Base-by-base conservation (phyloP, 495 filamentous ascomycete genomes). In the Neurospora tetraspora region DNA sequence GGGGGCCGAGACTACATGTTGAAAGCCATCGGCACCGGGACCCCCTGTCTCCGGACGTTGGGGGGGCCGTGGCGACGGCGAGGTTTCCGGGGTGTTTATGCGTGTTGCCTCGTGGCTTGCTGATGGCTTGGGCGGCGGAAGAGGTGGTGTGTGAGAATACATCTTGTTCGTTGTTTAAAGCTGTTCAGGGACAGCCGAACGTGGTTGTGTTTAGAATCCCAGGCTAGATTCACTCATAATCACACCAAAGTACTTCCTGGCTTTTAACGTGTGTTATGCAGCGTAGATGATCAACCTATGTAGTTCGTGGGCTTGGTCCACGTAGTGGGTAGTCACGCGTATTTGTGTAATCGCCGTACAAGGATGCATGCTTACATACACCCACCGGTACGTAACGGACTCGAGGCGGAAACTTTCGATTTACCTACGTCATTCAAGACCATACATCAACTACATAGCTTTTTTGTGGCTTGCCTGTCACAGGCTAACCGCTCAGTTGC, bases 121-220 rank as follows among this genome's bases (percentile, higher is more conserved):
- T 9, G 77, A 71, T 0, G 91, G 91, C 76, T 94, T 94, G 1
- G 91, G 91, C 5, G 91, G 91, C 43, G 90, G 91, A 10, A 88
- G 85, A 2, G 91, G 91, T 10, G 91, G 91, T 11, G 89, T 84
- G 71, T 88, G 86, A 8, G 77, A 76, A 53, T 80, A 80, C 80
- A 82, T 81, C 20, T 16, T 20, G 14, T 65, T 45, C 18, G 23
- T 59, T 23, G 38, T 73, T 38, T 65, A 8, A 1, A 47, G 37
- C 16, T 43, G 16, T 5, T 72, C 39, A 34, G 38, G 27, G 53
- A 65, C 53, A 34, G 14, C 14, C 14, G 53, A 59, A 59, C 23
- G 20, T 27, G 47, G 5, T 27, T 23, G 20, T 59, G 47, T 59
- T 59, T 27, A 6, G 47, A 27, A 59, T 27, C 47, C 23, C 47